Conservation (phyloP, 805 yeast species). For the Debaryomyces tyrocola region DNA sequence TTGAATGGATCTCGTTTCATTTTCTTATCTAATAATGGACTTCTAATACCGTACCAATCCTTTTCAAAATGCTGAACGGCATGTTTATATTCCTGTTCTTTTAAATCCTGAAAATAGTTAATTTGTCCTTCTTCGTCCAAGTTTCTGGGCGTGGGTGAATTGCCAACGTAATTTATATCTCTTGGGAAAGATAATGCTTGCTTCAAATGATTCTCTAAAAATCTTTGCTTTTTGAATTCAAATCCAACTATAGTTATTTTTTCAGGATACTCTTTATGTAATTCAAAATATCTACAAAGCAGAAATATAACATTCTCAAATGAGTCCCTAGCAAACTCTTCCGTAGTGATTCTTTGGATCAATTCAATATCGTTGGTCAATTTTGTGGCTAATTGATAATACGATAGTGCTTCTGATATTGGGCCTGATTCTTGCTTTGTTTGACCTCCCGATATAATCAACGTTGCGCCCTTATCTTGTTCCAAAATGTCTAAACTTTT, state of each 20-base stretch:
- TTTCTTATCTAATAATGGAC: conserved; percentile 49
- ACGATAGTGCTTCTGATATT: conserved; percentile 62
- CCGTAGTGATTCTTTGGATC: conserved; percentile 43
- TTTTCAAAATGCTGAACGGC: conserved; percentile 54
- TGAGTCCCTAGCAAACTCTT: conserved; percentile 77
- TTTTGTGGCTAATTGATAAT: conserved; percentile 44
- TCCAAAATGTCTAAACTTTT: conserved; percentile 39
- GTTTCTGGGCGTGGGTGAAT: conserved; percentile 52
- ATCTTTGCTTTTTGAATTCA: conserved; percentile 68
- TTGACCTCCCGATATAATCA: conserved; percentile 68
- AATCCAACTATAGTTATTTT: conserved; percentile 65
- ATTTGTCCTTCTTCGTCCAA: conserved; percentile 16
- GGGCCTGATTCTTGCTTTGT: conserved; percentile 59
- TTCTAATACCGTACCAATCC: conserved; percentile 60
- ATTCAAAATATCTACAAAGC: conserved; percentile 51
- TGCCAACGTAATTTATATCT: conserved; percentile 51
- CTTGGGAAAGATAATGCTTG: conserved; percentile 43
- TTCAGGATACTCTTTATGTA: conserved; percentile 48
- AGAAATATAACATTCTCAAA: conserved; percentile 73
- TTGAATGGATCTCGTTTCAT: conserved; percentile 56
- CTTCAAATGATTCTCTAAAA: conserved; percentile 52
- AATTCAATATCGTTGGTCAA: conserved; percentile 17
- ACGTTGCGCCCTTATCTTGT: conserved; percentile 24
- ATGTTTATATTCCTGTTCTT: conserved; percentile 46
- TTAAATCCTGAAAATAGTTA: conserved; percentile 49